Base-by-base conservation (phyloP, 1,284 basidiomycete genomes). In the Ustilago sp. region DNA sequence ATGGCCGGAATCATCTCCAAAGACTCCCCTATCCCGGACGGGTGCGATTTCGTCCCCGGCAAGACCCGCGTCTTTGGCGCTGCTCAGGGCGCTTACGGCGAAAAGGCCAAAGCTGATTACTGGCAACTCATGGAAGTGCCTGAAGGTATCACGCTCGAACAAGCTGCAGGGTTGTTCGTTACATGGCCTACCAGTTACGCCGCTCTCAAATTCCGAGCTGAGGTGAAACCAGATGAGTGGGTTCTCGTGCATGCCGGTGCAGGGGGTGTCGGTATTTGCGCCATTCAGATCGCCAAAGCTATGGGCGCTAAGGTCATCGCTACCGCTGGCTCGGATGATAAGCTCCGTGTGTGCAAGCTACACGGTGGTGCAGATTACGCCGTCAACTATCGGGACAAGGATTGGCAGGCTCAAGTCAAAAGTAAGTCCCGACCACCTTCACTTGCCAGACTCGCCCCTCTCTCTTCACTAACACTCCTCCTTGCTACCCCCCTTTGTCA, bases 41-140 rank as follows among this genome's bases (percentile, higher is more conserved):
- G 91, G 4, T 97, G 94, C 84, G 89, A 90, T 0, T 93, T 92
- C 85, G 90, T 91, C 81, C 90, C 89, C 1, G 95, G 96, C 17
- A 80, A 88, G 92, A 97, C 85, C n/a, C 88, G 93, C 60, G 93
- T 99, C 0, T 96, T 98, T 83, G 96, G 96, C 6, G 90, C 90
- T n/a, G 89, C 88, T 0, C 91, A 93, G 83, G 96, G 94, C 8
- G 88, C 92, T 13, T 94, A 91, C 85, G 93, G 91, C 8, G 94
- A 96, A 77, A 66, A 79, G 59, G 71, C 74, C 39, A 71, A 68
- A 32, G 81, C 80, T 1, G 72, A 82, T 53, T 76, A 63, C 64
- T 72, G 63, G 89, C 89, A 82, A 23, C 83, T 92, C 32, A 80
- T 90, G n/a, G 88, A 89, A 12, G 88, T 94, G 7, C 93, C 93